A percentile compares a stretch with the other conserved stretches of the same genome.
phyloP scores from a whole-genome alignment of 2,329 filamentous ascomycete species.

The Ascochyta clinopodiicola region DNA sequence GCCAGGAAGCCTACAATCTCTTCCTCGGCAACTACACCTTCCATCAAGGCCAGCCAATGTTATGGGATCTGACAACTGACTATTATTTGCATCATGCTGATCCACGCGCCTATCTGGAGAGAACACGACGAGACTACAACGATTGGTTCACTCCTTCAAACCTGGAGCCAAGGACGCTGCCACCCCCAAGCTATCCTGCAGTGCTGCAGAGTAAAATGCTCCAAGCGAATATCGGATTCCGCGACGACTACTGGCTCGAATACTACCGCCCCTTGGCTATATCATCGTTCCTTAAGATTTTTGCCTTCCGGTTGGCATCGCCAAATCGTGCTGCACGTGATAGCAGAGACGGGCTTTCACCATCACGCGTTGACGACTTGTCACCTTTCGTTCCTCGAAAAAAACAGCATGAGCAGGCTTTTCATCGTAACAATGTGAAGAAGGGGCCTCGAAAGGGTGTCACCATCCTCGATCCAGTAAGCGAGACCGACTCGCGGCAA shows the following conservation, averaged over 20 bases:
- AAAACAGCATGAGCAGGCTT: constrained; percentile 60
- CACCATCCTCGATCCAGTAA: constrained; percentile 69
- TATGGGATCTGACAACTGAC: constrained; percentile 94
- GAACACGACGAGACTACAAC: constrained; percentile 75
- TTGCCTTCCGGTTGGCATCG: constrained; percentile 84
- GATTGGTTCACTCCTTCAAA: constrained; percentile 83
- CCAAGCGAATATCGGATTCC: constrained; percentile 59
- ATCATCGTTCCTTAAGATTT: constrained; percentile 90
- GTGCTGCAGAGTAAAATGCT: constrained; percentile 19
- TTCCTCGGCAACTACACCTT: constrained; percentile 97
- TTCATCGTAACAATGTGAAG: constrained; percentile 66
- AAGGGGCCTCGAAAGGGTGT: constrained; percentile 71
- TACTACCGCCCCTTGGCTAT: constrained; percentile 90
- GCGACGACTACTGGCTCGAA: constrained; percentile 97
- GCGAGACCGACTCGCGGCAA: constrained; percentile 40
- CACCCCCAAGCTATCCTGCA: constrained; percentile 57
- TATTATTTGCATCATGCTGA: constrained; percentile 94
- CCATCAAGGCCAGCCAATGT: constrained; percentile 84
- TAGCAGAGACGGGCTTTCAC: constrained; percentile 74
- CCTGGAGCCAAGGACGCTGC: constrained; percentile 68
- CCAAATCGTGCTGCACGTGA: constrained; percentile 83
- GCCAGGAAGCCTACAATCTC: constrained; percentile 96
- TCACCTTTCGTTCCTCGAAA: constrained; percentile 84
- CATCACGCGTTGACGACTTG: constrained; percentile 78
- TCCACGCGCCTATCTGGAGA: constrained; percentile 74